Conservation (phyloP, 2,329 filamentous ascomycete genomes). For the Aspergillus aculeatinus region DNA sequence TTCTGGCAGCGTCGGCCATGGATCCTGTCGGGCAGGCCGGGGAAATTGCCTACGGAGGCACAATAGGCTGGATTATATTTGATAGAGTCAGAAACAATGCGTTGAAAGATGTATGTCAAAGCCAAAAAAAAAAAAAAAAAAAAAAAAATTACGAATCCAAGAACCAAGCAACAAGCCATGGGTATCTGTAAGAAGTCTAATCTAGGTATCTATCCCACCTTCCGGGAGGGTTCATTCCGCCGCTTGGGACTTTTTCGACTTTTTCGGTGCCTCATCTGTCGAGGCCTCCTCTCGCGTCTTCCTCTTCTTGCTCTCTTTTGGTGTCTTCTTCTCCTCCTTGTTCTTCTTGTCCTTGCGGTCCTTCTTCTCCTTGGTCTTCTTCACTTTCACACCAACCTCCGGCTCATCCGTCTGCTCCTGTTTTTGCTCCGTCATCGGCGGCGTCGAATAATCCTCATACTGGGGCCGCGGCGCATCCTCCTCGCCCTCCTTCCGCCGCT, state of each 20-base stretch:
- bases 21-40: slow-evolving; percentile 73
- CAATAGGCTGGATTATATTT: neutral
- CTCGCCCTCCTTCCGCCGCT: slow-evolving; percentile 20
- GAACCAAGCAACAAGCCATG: slow-evolving; percentile 21
- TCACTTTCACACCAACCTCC: slow-evolving; percentile 1
- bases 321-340: slow-evolving; percentile 23
- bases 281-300: slow-evolving; percentile 26
- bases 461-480: slow-evolving; percentile 18
- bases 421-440: slow-evolving; percentile 27
- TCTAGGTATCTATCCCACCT: slow-evolving; percentile 5
- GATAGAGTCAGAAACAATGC: slow-evolving; percentile 6
- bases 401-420: slow-evolving; percentile 8
- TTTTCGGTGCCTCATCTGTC: slow-evolving; percentile 39
- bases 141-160: neutral
- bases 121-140: too few relatives aligned
- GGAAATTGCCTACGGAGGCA: slow-evolving; percentile 60
- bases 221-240: neutral
- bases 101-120: neutral
- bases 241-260: slow-evolving; percentile 46
- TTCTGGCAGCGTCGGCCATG: slow-evolving; percentile 90
- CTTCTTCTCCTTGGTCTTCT: slow-evolving; percentile 26
- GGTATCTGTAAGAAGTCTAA: slow-evolving; percentile 30
- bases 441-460: slow-evolving; percentile 35
- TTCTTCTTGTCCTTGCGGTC: slow-evolving; percentile 25
- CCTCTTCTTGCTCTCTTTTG: slow-evolving; percentile 30